Evolutionary conservation across 192 early-diverging fungal genomes (phyloP).

Genomic region (Mortierella antarctica): DNA sequence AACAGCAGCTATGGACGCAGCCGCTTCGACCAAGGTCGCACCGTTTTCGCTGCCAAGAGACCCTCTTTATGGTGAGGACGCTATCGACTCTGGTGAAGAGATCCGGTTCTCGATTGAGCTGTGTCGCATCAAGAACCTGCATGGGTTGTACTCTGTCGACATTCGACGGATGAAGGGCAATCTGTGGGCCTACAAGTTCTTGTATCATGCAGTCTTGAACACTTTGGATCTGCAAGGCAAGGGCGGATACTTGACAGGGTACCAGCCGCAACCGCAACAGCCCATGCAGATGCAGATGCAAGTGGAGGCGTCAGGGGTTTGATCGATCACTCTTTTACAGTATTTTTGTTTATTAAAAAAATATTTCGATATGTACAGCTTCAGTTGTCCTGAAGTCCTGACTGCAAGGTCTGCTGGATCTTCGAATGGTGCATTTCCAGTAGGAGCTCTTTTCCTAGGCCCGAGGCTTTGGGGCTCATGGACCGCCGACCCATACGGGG

Average conservation of each 20-base stretch:
- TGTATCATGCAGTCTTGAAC: conserved; percentile 71
- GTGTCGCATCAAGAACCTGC: conserved; percentile 91
- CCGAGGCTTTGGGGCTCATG: conserved; percentile 41
- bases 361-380: neutral
- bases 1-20: neutral
- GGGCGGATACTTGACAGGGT: conserved; percentile 55
- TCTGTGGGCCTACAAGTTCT: conserved; percentile 82
- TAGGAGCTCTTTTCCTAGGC: conserved; percentile 32
- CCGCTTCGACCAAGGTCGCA: neutral
- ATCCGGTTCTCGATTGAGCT: conserved; percentile 90
- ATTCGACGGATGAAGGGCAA: conserved; percentile 79
- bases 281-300: neutral
- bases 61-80: conserved; percentile 64
- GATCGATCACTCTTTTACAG: neutral
- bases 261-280: neutral
- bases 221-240: conserved; percentile 59
- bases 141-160: conserved; percentile 79
- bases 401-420: conserved; percentile 38
- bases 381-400: conserved; percentile 18
- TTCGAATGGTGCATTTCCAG: conserved; percentile 49
- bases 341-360: neutral
- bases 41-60: conserved; percentile 1
- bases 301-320: neutral
- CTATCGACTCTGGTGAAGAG: conserved; percentile 77
- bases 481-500: conserved; percentile 31